Evolutionary conservation across 2,329 filamentous ascomycete genomes (phyloP), one percentile per base, ranked within the genome.

Genomic region (Ascochyta viciae-villosae): DNA sequence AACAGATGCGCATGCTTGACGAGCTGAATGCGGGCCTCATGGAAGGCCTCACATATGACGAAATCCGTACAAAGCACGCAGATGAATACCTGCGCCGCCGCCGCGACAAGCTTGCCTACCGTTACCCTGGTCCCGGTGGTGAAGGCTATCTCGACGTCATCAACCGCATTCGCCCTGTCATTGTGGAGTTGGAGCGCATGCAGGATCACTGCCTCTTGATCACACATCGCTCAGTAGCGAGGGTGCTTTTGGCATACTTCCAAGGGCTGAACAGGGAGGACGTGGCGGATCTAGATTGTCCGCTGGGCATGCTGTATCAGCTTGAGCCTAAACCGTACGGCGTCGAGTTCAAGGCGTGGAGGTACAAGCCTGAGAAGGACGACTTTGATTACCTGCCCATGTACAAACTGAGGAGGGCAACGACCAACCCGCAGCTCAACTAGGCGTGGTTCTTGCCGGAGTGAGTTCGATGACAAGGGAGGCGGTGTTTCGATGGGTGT

Each of bases 291-390:
- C 85, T 99, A 59, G 94, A 98, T 71, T 91, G 97, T 41, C 95
- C 95, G 0, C 81, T 99, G 44, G 95, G 95, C 16, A 93, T 96
- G 82, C 82, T 97, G 7, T 99, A 96, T 75, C 91, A 92, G 65
- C 89, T 99, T 43, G 94, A 99, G 77, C 95, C 95, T 31, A 97
- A 97, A 82, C 95, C 95, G 0, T 99, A 99, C 65, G 95, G 95
- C 13, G 93, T 97, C 55, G 94, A 96, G 58, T 97, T 98, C 80
- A 94, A 96, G 74, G 94, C 92, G 0, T 99, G 96, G 81, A 86
- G 88, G 58, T 99, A 96, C 79, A 91, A 96, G 72, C 85, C 91
- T 60, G 81, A 83, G 3, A 85, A 80, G 19, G 87, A 89, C 60
- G 92, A 89, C 84, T 99, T 99, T 68, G 87, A 95, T 56, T 88